Base-by-base conservation (phyloP, 495 filamentous ascomycete genomes). In the Mytilinidion resinicola region DNA sequence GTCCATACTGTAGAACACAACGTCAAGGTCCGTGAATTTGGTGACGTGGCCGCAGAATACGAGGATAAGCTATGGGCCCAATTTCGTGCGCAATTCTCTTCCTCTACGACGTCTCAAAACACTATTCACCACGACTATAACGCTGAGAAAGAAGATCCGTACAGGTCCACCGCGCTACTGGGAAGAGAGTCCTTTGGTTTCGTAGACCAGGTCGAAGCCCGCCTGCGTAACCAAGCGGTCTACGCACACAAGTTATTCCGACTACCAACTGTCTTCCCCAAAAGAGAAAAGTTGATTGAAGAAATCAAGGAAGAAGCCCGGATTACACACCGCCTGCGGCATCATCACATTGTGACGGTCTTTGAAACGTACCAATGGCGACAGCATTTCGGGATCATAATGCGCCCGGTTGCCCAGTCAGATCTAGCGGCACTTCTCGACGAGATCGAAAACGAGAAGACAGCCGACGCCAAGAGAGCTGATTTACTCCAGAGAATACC, bases 381-480 rank as follows among this genome's bases (percentile, higher is more conserved):
- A 35, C 41, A 48, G 9, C 21, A 50, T 10, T 50, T 56, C 21
- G 41, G 41, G 25, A 56, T 56, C 39, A 56, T 56, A n/a, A 56
- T 56, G 42, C 41, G 30, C 9, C 42, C 41, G 9, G 30, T 56
- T 12, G 54, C 54, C 12, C 34, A 51, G 21, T 25, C 54, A 3
- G 54, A 56, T 20, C 33, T 56, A 33, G 20, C 19, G 9, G 19
- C 25, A 9, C n/a, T 4, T 21, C 42, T 56, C n/a, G 20, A 56
- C 41, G 17, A 50, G n/a, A 35, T 50, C 9, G 54, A n/a, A n/a
- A n/a, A 48, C 21, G 42, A 50, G 12, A 43, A 9, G n/a, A 19
- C 9, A 19, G 36, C 9, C n/a, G 52, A 9, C 21, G 2, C 34
- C 20, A 15, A 15, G 8, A 39, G 33, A 38, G 37, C n/a, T 39